Percentiles rank a stretch among this genome's conserved stretches.
phyloP scores from a whole-genome alignment of 352 stramenopile genomes.

The Peronospora tabacina region DNA sequence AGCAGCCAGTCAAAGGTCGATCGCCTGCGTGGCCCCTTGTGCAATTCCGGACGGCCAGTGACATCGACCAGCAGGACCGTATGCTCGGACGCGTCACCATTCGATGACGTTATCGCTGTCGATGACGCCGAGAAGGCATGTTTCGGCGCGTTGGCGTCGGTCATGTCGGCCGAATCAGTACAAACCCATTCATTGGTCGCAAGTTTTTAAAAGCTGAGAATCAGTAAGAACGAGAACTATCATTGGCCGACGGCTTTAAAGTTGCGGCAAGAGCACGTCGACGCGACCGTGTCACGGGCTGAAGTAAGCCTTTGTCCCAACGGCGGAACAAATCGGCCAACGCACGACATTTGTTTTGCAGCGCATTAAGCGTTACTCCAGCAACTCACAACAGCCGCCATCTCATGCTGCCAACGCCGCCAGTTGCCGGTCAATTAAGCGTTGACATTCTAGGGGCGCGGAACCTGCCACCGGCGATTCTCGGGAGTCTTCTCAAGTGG shows the following conservation, averaged over 20 bases:
- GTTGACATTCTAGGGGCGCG: slow-evolving; percentile 54
- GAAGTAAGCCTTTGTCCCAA: too few species aligned
- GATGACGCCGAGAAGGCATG: slow-evolving; percentile 18
- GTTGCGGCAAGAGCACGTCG: too few species aligned
- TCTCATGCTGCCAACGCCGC: slow-evolving; percentile 1
- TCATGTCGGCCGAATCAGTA: slow-evolving; percentile 9
- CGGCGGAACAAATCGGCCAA: too few species aligned
- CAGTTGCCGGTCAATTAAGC: slow-evolving; percentile 36
- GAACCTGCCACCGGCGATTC: slow-evolving; percentile 48
- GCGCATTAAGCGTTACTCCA: slow-evolving; percentile 7
- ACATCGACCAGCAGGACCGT: slow-evolving; percentile 20
- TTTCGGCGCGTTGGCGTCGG: slow-evolving; percentile 11
- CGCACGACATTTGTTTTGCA: slow-evolving; percentile 25
- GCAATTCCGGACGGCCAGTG: slow-evolving; percentile 7
- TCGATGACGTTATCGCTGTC: slow-evolving; percentile 17
- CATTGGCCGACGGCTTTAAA: background rate
- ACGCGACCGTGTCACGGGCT: too few species aligned
- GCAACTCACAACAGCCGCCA: slow-evolving; percentile 7
- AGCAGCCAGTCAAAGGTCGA: slow-evolving; percentile 60
- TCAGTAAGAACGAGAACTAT: background rate
- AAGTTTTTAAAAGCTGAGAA: background rate
- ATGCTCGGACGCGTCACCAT: slow-evolving; percentile 20
- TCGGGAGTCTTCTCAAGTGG: slow-evolving; percentile 62
- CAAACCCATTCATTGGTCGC: background rate
- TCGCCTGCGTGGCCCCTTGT: slow-evolving; percentile 7